Evolutionary conservation across 192 early-diverging fungal genomes (phyloP).

Genomic region (Coemansia sp.): DNA sequence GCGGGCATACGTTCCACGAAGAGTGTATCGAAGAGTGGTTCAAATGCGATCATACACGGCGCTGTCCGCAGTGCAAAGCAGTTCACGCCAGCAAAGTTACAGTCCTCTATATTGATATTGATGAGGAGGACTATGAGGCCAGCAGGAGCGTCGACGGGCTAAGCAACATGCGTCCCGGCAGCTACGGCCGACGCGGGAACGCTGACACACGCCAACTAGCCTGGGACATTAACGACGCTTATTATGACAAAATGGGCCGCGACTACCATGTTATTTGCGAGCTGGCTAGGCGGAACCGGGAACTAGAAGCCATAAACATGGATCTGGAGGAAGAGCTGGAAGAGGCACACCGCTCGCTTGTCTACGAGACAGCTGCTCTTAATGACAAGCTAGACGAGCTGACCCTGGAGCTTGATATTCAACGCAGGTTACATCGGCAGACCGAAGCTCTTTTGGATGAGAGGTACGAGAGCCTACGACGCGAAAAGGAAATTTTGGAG

Average conservation of each 20-base stretch:
- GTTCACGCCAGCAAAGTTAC: background rate
- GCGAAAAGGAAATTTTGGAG: too few relatives aligned
- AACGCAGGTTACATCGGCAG: background rate
- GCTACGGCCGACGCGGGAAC: background rate
- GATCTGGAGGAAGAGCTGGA: background rate
- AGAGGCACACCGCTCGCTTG: background rate
- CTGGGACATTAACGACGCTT: background rate
- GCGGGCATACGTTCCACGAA: background rate
- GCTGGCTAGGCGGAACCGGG: background rate
- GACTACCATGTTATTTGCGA: background rate
- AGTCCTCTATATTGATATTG: background rate
- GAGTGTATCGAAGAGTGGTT: background rate
- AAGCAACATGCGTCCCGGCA: background rate
- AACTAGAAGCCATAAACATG: background rate
- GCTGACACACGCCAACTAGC: background rate
- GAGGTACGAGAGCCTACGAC: background rate
- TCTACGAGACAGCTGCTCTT: background rate
- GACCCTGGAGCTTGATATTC: background rate
- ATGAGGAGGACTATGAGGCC: background rate
- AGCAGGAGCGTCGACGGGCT: background rate
- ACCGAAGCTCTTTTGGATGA: background rate
- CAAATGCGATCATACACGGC: background rate
- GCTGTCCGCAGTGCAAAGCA: constrained; percentile 2
- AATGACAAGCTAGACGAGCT: background rate
- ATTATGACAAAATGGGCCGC: background rate